Conservation (phyloP, 1,139 yeast genomes). For the Spencermartinsiella ligniputridi region DNA sequence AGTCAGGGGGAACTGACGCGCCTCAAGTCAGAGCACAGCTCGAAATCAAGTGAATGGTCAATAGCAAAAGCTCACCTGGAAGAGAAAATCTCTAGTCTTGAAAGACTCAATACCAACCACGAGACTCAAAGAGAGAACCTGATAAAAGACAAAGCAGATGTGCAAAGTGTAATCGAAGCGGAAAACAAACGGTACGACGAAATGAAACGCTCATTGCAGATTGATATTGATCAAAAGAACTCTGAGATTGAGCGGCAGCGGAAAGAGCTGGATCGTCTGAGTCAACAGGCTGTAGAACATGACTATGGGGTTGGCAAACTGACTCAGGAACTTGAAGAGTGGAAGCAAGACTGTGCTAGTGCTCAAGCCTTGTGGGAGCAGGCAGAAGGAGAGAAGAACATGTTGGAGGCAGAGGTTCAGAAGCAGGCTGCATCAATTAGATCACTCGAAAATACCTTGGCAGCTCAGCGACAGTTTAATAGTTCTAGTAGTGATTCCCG, state of each 20-base stretch:
- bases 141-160: constrained; percentile 17
- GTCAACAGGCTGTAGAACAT: constrained; percentile 11
- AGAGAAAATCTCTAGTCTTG: constrained; percentile 17
- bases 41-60: constrained; percentile 12
- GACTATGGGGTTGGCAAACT: constrained; percentile 22
- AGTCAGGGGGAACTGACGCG: constrained; percentile 14
- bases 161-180: constrained; percentile 16
- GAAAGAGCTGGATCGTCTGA: constrained; percentile 12
- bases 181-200: constrained; percentile 20
- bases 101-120: constrained; percentile 20
- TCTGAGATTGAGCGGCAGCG: constrained; percentile 18
- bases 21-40: background rate
- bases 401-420: constrained; percentile 15
- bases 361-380: constrained; percentile 16
- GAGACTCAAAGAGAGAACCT: constrained; percentile 20
- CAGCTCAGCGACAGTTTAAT: constrained; percentile 19
- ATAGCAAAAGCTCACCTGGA: constrained; percentile 17
- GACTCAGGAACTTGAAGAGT: constrained; percentile 17
- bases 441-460: constrained; percentile 19
- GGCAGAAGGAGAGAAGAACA: constrained; percentile 17
- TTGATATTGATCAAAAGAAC: constrained; percentile 21
- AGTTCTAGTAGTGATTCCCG: constrained; percentile 17
- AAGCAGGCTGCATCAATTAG: constrained; percentile 16
- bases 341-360: constrained; percentile 20
- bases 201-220: constrained; percentile 17